phyloP scores from a whole-genome alignment of 495 filamentous ascomycete species.

The Cryomyces antarcticus region DNA sequence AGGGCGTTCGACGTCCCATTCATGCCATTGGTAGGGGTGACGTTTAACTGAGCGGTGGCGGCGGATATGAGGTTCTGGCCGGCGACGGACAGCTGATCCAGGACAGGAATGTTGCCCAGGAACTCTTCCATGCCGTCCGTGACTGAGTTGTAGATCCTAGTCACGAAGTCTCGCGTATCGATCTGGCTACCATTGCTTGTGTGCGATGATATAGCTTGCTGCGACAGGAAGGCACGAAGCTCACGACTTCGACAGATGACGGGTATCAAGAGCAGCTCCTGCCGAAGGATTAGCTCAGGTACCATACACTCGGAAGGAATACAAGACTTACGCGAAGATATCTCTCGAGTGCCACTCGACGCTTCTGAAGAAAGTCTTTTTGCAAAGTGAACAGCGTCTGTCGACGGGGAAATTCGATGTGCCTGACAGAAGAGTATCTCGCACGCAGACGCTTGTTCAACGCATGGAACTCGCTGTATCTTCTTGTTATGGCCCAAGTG shows the following conservation, averaged over 20 bases:
- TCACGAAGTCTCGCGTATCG: slow-evolving; percentile 76
- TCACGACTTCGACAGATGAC: slow-evolving; percentile 90
- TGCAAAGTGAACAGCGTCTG: slow-evolving; percentile 93
- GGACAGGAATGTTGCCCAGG: slow-evolving; percentile 78
- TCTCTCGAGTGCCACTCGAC: slow-evolving; percentile 58
- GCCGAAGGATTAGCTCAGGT: background rate
- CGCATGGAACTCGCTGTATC: slow-evolving; percentile 91
- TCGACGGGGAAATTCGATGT: slow-evolving; percentile 77
- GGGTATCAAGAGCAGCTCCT: slow-evolving; percentile 57
- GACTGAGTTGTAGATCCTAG: slow-evolving; percentile 85
- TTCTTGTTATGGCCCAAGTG: slow-evolving; percentile 22
- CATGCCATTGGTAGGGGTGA: slow-evolving; percentile 21
- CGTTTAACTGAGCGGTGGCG: slow-evolving; percentile 54
- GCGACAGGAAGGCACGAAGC: slow-evolving; percentile 80
- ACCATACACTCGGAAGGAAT: background rate
- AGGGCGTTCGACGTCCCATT: slow-evolving; percentile 20
- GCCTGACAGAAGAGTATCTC: slow-evolving; percentile 67
- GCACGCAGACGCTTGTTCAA: slow-evolving; percentile 74
- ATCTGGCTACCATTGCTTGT: slow-evolving; percentile 26
- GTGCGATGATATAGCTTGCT: slow-evolving; percentile 43
- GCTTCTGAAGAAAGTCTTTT: slow-evolving; percentile 81
- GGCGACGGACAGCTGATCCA: slow-evolving; percentile 83
- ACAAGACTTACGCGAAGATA: slow-evolving; percentile 41
- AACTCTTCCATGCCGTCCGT: slow-evolving; percentile 98
- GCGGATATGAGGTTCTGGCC: slow-evolving; percentile 85